Evolutionary conservation across 1,284 basidiomycete species (phyloP).

Genomic region (Coniferiporia weirii): DNA sequence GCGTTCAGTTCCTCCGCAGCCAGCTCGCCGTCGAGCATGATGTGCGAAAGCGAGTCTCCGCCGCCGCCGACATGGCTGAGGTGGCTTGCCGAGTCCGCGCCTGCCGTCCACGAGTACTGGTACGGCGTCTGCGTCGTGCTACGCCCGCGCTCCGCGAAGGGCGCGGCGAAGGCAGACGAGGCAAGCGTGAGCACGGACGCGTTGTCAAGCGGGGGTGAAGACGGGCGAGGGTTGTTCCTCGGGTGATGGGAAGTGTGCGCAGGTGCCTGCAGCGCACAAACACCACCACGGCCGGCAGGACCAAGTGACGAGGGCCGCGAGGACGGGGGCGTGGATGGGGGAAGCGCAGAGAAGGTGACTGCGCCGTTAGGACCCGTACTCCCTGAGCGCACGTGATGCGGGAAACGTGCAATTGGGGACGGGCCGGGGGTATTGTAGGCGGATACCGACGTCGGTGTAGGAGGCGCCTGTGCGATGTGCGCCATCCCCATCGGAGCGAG

Average conservation of each 20-base stretch:
- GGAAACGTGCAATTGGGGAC: constrained; percentile 38
- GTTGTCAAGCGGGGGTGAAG: constrained; percentile 85
- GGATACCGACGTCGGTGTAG: constrained; percentile 37
- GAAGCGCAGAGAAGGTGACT: constrained; percentile 65
- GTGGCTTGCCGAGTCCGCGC: constrained; percentile 40
- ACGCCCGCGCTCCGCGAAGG: constrained; percentile 39
- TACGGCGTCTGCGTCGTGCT: constrained; percentile 20
- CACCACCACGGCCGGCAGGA: constrained; percentile 26
- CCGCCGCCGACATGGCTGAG: constrained; percentile 42
- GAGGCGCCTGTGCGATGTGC: constrained; percentile 85
- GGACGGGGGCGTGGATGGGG: constrained; percentile 45
- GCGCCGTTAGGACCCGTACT: constrained; percentile 49
- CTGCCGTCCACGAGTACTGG: constrained; percentile 26
- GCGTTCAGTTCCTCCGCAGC: constrained; percentile 57
- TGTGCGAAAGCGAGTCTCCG: constrained; percentile 68
- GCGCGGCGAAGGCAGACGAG: constrained; percentile 81
- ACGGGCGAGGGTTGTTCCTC: constrained; percentile 89
- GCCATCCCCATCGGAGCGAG: constrained; percentile 72
- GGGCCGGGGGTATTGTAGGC: constrained; percentile 16
- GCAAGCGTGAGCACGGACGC: constrained; percentile 90
- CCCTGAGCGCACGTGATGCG: constrained; percentile 53
- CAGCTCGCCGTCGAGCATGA: constrained; percentile 57
- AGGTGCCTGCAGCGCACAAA: constrained; percentile 65
- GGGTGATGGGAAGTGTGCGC: constrained; percentile 89
- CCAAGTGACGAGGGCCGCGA: constrained; percentile 30